phyloP scores from a whole-genome alignment of 352 stramenopile genomes.

The Thraustochytrium striatum region DNA sequence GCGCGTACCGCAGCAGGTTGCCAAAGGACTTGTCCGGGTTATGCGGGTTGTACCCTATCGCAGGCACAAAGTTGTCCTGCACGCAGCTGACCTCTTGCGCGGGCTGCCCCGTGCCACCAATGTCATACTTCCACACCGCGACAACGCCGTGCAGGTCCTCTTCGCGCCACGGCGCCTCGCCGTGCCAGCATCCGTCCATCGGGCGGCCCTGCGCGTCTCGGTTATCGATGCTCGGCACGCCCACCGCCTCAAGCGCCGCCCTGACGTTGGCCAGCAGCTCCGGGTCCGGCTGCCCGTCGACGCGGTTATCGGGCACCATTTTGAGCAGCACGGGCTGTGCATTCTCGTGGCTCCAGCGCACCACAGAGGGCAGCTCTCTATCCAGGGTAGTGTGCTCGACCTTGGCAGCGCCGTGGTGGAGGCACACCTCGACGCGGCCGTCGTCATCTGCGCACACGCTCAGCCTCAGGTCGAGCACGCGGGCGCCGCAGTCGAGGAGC shows the following conservation, averaged over 20 bases:
- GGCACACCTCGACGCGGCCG: not conserved
- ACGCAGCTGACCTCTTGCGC: not conserved
- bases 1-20: not conserved
- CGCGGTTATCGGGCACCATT: not conserved
- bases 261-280: slow-evolving; percentile 30
- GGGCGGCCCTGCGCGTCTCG: not conserved
- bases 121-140: not conserved
- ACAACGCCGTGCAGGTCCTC: not conserved
- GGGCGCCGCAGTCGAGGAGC: not conserved
- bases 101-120: not conserved
- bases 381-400: not conserved
- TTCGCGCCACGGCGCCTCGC: not conserved
- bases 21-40: not conserved
- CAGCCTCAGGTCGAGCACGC: not conserved
- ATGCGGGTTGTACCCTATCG: not conserved
- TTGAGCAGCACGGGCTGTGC: not conserved
- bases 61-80: not conserved
- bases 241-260: not conserved
- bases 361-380: not conserved
- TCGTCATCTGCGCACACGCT: not conserved
- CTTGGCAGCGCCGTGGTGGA: not conserved
- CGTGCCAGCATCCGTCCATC: not conserved
- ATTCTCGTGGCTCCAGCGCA: not conserved
- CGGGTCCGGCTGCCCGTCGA: not conserved
- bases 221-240: slow-evolving; percentile 6